Conservation (phyloP, 495 filamentous ascomycete genomes). For the Lasiosphaeria ovina region DNA sequence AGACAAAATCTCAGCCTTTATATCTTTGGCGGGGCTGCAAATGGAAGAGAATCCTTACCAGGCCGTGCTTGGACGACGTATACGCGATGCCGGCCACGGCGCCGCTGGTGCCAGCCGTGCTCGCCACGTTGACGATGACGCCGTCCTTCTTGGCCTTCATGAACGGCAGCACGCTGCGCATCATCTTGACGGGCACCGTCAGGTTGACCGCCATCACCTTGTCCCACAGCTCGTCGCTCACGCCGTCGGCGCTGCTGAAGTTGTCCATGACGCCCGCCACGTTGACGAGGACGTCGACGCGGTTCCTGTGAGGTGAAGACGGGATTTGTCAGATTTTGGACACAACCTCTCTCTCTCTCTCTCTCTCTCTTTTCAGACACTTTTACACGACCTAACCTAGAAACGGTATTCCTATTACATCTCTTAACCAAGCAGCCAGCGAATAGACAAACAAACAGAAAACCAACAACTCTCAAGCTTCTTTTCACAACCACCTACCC, state of each 20-base stretch:
- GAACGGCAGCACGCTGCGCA: constrained; percentile 35
- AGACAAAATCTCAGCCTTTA: not conserved
- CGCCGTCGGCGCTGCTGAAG: constrained; percentile 31
- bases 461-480: constrained; percentile 2
- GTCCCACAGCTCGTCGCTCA: constrained; percentile 34
- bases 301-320: not conserved
- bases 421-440: no score
- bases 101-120: constrained; percentile 38
- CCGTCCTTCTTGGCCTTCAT: constrained; percentile 36
- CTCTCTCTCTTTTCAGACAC: no score
- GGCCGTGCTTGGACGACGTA: constrained; percentile 37
- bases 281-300: constrained; percentile 39
- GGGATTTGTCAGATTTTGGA: not conserved
- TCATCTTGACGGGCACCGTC: constrained; percentile 39
- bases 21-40: not conserved
- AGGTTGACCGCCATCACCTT: constrained; percentile 36
- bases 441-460: not conserved
- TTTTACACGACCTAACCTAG: no score
- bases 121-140: constrained; percentile 41
- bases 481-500: constrained; percentile 26
- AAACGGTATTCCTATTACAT: no score
- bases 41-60: constrained; percentile 16
- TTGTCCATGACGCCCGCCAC: constrained; percentile 42
- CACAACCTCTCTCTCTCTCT: no score
- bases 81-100: constrained; percentile 42